A percentile compares a stretch with the other conserved stretches of the same genome.
Conservation (phyloP, 2,329 filamentous ascomycete genomes). For the Escovopsis sp. region DNA sequence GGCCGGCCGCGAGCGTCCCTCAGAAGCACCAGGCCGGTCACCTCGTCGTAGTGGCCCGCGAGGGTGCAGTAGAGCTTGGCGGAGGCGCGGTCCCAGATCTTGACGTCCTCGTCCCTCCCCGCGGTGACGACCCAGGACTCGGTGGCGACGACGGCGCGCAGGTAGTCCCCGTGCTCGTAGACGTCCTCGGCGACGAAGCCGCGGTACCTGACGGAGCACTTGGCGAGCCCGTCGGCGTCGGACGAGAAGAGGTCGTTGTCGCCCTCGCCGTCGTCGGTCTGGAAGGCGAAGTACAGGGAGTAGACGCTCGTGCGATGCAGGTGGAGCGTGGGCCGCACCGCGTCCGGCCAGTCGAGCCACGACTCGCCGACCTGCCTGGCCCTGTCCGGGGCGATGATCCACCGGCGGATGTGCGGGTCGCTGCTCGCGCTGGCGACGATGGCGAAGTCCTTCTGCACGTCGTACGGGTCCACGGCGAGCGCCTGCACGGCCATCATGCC, state of each 20-base stretch:
- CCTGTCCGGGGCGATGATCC: conserved; percentile 42
- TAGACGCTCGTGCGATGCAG: conserved; percentile 89
- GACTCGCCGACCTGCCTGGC: conserved; percentile 39
- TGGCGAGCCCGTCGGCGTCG: conserved; percentile 77
- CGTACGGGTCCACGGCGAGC: conserved; percentile 62
- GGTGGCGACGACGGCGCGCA: conserved; percentile 63
- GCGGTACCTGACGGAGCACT: conserved; percentile 58
- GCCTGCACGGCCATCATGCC: conserved; percentile 67
- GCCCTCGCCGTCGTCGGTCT: conserved; percentile 35
- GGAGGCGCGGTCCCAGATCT: conserved; percentile 68
- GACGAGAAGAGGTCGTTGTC: conserved; percentile 78
- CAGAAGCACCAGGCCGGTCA: conserved; percentile 63
- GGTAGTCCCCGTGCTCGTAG: conserved; percentile 75
- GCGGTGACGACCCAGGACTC: conserved; percentile 73
- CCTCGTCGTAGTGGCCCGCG: conserved; percentile 81
- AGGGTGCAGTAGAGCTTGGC: conserved; percentile 61
- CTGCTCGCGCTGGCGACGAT: conserved; percentile 67
- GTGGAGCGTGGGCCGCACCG: conserved; percentile 40
- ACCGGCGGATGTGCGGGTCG: conserved; percentile 64
- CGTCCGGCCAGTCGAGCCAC: conserved; percentile 23
- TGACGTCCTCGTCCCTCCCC: conserved; percentile 80
- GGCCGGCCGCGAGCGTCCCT: conserved; percentile 18
- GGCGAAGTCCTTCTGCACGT: conserved; percentile 34
- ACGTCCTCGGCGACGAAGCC: conserved; percentile 57
- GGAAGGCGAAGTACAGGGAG: conserved; percentile 54